Base-by-base conservation (phyloP, 1,139 yeast genomes). In the Pneumocystis jirovecii region DNA sequence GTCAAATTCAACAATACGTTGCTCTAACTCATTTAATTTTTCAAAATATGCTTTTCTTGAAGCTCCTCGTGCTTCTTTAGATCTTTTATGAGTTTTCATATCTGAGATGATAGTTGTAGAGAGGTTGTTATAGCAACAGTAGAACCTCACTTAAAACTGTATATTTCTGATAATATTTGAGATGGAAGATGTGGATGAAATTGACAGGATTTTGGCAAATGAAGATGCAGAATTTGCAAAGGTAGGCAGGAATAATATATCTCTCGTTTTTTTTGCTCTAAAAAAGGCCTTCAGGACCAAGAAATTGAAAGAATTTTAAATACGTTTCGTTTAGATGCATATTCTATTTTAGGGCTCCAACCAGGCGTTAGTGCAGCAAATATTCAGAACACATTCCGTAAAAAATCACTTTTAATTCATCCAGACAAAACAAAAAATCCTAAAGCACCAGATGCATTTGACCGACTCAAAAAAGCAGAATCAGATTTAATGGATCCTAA, bases 371-470 rank as follows among this genome's bases (percentile, higher is more conserved):
- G 78, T 66, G 62, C 72, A 63, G 65, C 70, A 44, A 76, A 75
- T 62, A 79, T 84, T 65, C 81, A 79, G 68, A 81, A 78, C 67
- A 71, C 76, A 60, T 86, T 81, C 71, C 74, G 89, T 50, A 81
- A 79, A 73, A 85, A 83, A 72, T 83, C 89, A 8, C 74, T 85
- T 60, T 73, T 84, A 67, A 83, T 86, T 56, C 91, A 86, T 72
- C 91, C 91, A 0, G 91, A 86, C 72, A 85, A 85, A 70, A 79
- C 83, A 1, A 73, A 76, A 62, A 82, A 85, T 69, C 74, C 77
- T 8, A 59, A 77, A 25, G 89, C 89, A 0, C 83, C 87, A 0
- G 79, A 76, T 60, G 89, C 90, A 0, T 86, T 86, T 72, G 87
- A 84, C 70, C 68, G 77, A 61, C 70, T 78, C 60, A 77, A 78